Evolutionary conservation across 805 yeast species (phyloP).

Genomic region (Kluyveromyces lactis): DNA sequence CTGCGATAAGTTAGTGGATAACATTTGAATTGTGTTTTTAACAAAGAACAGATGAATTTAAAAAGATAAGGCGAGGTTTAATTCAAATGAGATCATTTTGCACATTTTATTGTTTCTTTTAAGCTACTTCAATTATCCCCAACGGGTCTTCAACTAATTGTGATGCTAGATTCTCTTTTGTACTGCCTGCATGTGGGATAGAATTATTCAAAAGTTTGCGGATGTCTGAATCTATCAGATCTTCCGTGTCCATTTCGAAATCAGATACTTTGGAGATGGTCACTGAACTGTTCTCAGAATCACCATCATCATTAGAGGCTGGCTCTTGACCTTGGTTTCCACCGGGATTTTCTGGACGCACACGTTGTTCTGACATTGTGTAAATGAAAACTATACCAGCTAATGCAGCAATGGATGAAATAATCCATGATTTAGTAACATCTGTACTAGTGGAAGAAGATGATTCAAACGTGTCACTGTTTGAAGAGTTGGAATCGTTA

Average conservation of each 20-base stretch:
- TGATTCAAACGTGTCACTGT: neutral
- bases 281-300: neutral
- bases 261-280: neutral
- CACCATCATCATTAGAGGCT: neutral
- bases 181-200: slow-evolving; percentile 1
- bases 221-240: slow-evolving; percentile 1
- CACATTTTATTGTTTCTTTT: no score
- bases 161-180: neutral
- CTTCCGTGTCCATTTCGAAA: neutral
- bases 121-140: neutral
- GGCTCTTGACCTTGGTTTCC: neutral
- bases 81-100: no score
- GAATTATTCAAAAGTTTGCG: neutral
- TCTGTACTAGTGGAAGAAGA: slow-evolving; percentile 1
- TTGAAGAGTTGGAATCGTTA: neutral
- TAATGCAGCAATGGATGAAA: slow-evolving; percentile 1
- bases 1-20: no score
- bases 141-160: neutral
- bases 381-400: slow-evolving; percentile 1
- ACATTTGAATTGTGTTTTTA: no score
- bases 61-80: no score
- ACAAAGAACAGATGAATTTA: no score
- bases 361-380: neutral
- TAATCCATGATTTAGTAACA: slow-evolving; percentile 3
- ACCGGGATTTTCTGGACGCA: neutral